A percentile compares a stretch with the other conserved stretches of the same genome.
phyloP scores from a whole-genome alignment of 139 green algal genomes.

The Chlorella ohadii region DNA sequence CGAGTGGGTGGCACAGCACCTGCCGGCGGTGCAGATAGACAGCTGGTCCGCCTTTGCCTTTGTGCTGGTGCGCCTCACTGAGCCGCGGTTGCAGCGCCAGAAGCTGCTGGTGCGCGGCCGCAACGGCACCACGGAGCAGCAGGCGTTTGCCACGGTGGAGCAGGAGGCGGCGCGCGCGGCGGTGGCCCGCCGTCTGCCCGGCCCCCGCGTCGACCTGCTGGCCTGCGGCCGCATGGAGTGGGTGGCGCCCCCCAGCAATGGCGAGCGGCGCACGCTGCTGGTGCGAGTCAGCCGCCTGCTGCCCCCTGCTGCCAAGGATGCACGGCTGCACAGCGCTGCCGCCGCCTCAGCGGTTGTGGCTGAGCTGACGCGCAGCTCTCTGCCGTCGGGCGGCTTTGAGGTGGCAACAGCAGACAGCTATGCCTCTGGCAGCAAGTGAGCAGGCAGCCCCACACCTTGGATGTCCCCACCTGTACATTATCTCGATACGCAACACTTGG shows the following conservation, averaged over 20 bases:
- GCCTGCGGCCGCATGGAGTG: conserved; percentile 74
- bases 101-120: conserved; percentile 71
- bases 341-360: neutral
- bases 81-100: conserved; percentile 52
- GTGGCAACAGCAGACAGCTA: neutral
- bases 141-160: conserved; percentile 33
- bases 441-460: too few species aligned
- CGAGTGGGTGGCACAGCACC: conserved; percentile 41
- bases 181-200: conserved; percentile 38
- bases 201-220: conserved; percentile 57
- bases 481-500: too few species aligned
- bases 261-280: conserved; percentile 41
- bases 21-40: conserved; percentile 73
- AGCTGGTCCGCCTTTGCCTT: conserved; percentile 69
- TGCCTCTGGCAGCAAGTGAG: neutral
- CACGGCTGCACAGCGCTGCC: conserved; percentile 5
- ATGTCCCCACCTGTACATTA: too few species aligned
- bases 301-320: conserved; percentile 14
- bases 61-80: conserved; percentile 56
- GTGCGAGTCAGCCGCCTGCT: conserved; percentile 14
- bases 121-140: conserved; percentile 65
- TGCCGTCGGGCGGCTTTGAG: conserved; percentile 9
- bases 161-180: conserved; percentile 31
- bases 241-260: conserved; percentile 21
- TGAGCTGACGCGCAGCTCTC: conserved; percentile 9